phyloP scores from a whole-genome alignment of 2,329 filamentous ascomycete species.

The Aspergillus amoenus region DNA sequence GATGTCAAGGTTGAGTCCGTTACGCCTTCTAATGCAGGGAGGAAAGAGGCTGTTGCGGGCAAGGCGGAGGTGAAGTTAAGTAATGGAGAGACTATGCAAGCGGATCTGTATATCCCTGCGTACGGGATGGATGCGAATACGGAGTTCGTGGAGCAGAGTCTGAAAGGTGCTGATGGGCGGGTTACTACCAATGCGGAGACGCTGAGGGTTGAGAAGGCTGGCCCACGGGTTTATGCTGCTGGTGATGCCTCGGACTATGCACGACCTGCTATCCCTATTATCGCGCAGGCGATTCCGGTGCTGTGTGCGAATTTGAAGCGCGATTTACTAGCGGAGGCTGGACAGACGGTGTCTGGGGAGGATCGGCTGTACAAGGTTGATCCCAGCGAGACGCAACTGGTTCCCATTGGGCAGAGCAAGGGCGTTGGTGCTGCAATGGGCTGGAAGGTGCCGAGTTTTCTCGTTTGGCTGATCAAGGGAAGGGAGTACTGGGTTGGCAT shows the following conservation, averaged over 20 bases:
- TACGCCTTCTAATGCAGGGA: conserved; percentile 28
- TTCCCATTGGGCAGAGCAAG: conserved; percentile 47
- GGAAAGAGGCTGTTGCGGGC: conserved; percentile 20
- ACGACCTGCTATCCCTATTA: conserved; percentile 45
- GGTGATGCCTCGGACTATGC: conserved; percentile 47
- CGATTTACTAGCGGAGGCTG: conserved; percentile 42
- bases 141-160: conserved; percentile 32
- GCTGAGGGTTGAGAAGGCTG: conserved; percentile 39
- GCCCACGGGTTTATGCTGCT: conserved; percentile 46
- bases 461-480: conserved; percentile 53
- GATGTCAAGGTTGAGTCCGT: conserved; percentile 40
- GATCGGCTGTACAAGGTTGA: conserved; percentile 45
- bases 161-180: conserved; percentile 38
- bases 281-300: conserved; percentile 44
- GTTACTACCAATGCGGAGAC: conserved; percentile 40
- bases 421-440: conserved; percentile 50
- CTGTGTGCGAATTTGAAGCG: conserved; percentile 51
- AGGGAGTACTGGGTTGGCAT: conserved; percentile 55
- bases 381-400: conserved; percentile 47
- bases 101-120: conserved; percentile 52
- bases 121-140: conserved; percentile 46
- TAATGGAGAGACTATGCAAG: conserved; percentile 39
- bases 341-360: conserved; percentile 17
- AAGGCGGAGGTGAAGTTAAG: conserved; percentile 40
- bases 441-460: conserved; percentile 43